Evolutionary conservation across 2,329 filamentous ascomycete genomes (phyloP).

Genomic region (Phialemonium atrogriseum): DNA sequence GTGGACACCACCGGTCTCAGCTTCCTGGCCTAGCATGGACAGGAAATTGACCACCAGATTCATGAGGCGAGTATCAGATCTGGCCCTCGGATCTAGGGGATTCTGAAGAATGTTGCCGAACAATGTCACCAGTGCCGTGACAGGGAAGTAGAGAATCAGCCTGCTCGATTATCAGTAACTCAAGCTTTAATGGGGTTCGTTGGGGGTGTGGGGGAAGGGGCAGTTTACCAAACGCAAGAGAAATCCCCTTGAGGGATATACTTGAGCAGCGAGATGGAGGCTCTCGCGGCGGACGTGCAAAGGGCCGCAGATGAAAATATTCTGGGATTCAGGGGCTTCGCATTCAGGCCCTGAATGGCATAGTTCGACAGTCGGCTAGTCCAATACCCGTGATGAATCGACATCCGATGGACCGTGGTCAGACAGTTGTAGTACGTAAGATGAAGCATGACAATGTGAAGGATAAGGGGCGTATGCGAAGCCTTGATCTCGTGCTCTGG

Average conservation of each 20-base stretch:
- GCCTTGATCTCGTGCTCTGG: conserved; percentile 95
- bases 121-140: conserved; percentile 86
- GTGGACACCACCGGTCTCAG: conserved; percentile 82
- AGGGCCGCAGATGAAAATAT: conserved; percentile 91
- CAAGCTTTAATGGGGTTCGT: too few species aligned
- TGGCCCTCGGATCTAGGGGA: conserved; percentile 77
- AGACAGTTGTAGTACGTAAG: conserved; percentile 97
- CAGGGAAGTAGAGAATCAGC: conserved; percentile 94
- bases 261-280: conserved; percentile 87
- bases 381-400: conserved; percentile 96
- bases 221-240: conserved; percentile 80
- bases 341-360: conserved; percentile 88
- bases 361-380: conserved; percentile 91
- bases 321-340: conserved; percentile 80
- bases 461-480: conserved; percentile 82
- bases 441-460: conserved; percentile 90
- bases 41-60: conserved; percentile 87
- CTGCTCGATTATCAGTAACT: conserved; percentile 31
- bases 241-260: conserved; percentile 95
- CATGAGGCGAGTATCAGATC: conserved; percentile 87
- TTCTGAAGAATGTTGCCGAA: conserved; percentile 97
- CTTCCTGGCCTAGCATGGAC: conserved; percentile 79
- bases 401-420: conserved; percentile 97
- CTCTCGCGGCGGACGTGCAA: conserved; percentile 85
- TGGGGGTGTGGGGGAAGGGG: neutral